Conservation (phyloP, 2,329 filamentous ascomycete genomes). For the Tolypocladium pustulatum region DNA sequence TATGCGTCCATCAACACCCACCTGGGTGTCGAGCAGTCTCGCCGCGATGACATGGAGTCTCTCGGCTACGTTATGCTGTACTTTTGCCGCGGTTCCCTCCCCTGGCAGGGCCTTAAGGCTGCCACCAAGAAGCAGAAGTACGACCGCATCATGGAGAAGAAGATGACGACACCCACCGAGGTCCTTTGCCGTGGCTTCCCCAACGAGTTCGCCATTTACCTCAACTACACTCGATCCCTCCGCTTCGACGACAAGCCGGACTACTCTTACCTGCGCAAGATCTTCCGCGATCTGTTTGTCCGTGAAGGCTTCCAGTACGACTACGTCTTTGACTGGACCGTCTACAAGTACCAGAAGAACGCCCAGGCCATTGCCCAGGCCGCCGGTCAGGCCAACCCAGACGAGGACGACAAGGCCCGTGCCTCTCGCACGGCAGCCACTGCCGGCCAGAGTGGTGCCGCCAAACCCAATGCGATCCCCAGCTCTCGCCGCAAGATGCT, state of each 20-base stretch:
- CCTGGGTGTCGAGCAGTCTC: constrained; percentile 95
- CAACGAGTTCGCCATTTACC: constrained; percentile 98
- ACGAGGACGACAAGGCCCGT: constrained; percentile 67
- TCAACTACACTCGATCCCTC: constrained; percentile 97
- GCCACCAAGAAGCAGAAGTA: constrained; percentile 99
- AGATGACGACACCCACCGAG: constrained; percentile 99
- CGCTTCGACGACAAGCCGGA: constrained; percentile 99
- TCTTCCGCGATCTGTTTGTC: constrained; percentile 98
- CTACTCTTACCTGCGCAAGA: constrained; percentile 99
- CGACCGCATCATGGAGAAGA: constrained; percentile 99
- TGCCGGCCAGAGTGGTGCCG: constrained; percentile 50
- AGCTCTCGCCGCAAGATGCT: constrained; percentile 78
- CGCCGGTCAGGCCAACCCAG: constrained; percentile 53
- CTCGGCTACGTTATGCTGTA: constrained; percentile 99
- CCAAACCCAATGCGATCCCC: constrained; percentile 64
- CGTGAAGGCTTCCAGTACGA: constrained; percentile 99
- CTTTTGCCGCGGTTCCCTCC: constrained; percentile 97
- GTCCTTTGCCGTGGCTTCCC: constrained; percentile 98
- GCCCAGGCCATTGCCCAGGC: constrained; percentile 87
- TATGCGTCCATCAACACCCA: constrained; percentile 99
- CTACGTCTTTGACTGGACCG: constrained; percentile 99
- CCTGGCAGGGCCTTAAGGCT: constrained; percentile 97
- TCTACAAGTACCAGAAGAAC: constrained; percentile 99
- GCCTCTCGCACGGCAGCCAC: constrained; percentile 58
- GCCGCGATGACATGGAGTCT: constrained; percentile 98